These are phyloP conservation scores for Colletotrichum liaoningense DNA, from an alignment of 2,329 filamentous ascomycete species.

Conservation along the genomic window DNA sequence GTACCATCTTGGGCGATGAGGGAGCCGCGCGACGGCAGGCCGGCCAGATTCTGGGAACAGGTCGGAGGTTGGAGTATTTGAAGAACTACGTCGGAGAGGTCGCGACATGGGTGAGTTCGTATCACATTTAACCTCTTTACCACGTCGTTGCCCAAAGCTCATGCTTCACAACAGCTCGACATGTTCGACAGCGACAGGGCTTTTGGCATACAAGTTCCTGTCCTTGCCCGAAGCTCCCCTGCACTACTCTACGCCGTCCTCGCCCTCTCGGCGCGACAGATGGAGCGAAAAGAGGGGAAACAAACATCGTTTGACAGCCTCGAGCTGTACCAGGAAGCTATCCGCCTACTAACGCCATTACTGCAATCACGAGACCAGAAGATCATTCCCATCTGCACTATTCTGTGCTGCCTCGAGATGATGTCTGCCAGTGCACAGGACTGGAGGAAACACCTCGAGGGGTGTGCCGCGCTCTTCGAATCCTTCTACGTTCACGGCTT, in stretches of 20 bases:
- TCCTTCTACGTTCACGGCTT: constrained; percentile 65
- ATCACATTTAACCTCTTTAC: not conserved
- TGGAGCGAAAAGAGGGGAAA: constrained; percentile 60
- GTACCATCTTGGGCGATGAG: constrained; percentile 14
- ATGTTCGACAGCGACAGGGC: constrained; percentile 66
- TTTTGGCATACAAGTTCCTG: constrained; percentile 64
- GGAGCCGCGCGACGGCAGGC: constrained; percentile 16
- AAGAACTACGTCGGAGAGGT: constrained; percentile 65
- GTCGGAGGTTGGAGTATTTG: constrained; percentile 51
- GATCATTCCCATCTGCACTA: constrained; percentile 51
- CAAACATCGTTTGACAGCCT: constrained; percentile 61
- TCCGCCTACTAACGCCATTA: constrained; percentile 52
- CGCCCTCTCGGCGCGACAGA: constrained; percentile 64
- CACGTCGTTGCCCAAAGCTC: not conserved
- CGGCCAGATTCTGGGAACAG: constrained; percentile 42
- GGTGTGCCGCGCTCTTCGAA: constrained; percentile 66
- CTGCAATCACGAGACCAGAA: constrained; percentile 46
- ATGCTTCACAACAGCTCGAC: constrained; percentile 55
- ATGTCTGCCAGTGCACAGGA: constrained; percentile 55
- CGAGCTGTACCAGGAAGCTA: constrained; percentile 66
- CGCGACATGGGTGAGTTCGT: constrained; percentile 59
- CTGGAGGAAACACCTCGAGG: constrained; percentile 68
- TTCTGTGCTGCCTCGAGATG: constrained; percentile 56
- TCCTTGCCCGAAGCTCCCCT: constrained; percentile 58
- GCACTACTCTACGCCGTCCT: constrained; percentile 63